Conservation (phyloP, 2,329 filamentous ascomycete genomes). For the Hypoxylon sp. region DNA sequence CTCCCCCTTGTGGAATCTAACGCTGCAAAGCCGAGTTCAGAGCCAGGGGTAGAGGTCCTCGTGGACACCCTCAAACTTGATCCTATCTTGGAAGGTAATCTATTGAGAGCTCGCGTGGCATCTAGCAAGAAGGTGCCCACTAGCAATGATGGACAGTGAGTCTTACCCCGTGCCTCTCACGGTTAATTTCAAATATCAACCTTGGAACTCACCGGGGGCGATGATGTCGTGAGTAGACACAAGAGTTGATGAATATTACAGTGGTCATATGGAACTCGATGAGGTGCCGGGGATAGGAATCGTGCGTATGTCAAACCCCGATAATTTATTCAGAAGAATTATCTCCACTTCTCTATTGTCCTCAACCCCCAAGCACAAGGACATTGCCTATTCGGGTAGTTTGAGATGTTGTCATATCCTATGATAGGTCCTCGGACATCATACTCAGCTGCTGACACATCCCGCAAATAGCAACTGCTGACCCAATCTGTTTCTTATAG, state of each 20-base stretch:
- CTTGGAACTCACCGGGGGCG: background rate
- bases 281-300: conserved; percentile 53
- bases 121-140: conserved; percentile 48
- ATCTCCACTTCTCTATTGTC: conserved; percentile 5
- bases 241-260: conserved; percentile 30
- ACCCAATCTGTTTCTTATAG: conserved; percentile 29
- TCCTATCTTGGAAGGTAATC: conserved; percentile 41
- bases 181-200: conserved; percentile 1
- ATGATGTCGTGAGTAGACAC: background rate
- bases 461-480: conserved; percentile 30
- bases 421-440: conserved; percentile 1
- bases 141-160: conserved; percentile 52
- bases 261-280: conserved; percentile 49
- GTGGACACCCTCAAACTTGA: conserved; percentile 47
- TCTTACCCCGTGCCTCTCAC: conserved; percentile 26
- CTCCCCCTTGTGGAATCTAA: conserved; percentile 40
- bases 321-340: background rate
- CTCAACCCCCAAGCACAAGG: background rate
- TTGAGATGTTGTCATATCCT: conserved; percentile 11
- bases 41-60: conserved; percentile 51
- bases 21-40: conserved; percentile 34
- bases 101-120: conserved; percentile 46
- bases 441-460: conserved; percentile 27
- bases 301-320: conserved; percentile 39
- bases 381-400: conserved; percentile 12